Evolutionary conservation across 176 grass and related monocot genomes (phyloP).

Genomic region (Miscanthus lutarioriparius): DNA sequence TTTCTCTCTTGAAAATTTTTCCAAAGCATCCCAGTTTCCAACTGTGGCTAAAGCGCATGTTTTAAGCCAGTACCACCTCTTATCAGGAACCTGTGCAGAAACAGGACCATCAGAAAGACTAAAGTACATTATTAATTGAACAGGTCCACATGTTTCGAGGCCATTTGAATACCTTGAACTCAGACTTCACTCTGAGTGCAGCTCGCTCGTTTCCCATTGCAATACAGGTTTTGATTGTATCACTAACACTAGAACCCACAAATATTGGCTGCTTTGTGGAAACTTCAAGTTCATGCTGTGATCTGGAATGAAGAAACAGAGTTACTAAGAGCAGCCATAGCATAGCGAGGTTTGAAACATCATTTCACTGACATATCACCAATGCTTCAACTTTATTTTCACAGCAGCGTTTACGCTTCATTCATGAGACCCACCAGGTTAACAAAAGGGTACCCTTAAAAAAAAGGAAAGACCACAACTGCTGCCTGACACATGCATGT

Average conservation of each 20-base stretch:
- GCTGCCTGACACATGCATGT: background rate
- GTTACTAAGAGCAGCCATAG: background rate
- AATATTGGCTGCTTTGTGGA: constrained; percentile 95
- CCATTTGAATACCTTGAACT: constrained; percentile 74
- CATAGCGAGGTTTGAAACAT: background rate
- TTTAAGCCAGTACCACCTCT: constrained; percentile 99
- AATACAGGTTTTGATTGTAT: constrained; percentile 96
- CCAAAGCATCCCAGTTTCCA: constrained; percentile 92
- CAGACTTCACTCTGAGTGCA: constrained; percentile 80
- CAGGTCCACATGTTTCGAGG: constrained; percentile 10
- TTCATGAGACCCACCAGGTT: background rate
- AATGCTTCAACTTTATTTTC: background rate
- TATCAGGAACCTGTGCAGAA: constrained; percentile 86
- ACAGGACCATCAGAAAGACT: constrained; percentile 15
- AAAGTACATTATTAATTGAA: constrained; percentile 21
- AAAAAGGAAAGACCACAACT: background rate
- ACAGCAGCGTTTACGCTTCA: background rate
- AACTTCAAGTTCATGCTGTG: constrained; percentile 92
- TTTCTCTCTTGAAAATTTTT: constrained; percentile 90
- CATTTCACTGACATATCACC: background rate
- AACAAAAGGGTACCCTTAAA: background rate
- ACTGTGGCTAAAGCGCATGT: constrained; percentile 93
- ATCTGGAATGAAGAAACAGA: constrained; percentile 55
- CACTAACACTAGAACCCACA: constrained; percentile 94
- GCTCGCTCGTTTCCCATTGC: constrained; percentile 93